Percentiles rank a stretch among this genome's conserved stretches.
phyloP scores from a whole-genome alignment of 2,329 filamentous ascomycete species.

The Calonectria naviculata region DNA sequence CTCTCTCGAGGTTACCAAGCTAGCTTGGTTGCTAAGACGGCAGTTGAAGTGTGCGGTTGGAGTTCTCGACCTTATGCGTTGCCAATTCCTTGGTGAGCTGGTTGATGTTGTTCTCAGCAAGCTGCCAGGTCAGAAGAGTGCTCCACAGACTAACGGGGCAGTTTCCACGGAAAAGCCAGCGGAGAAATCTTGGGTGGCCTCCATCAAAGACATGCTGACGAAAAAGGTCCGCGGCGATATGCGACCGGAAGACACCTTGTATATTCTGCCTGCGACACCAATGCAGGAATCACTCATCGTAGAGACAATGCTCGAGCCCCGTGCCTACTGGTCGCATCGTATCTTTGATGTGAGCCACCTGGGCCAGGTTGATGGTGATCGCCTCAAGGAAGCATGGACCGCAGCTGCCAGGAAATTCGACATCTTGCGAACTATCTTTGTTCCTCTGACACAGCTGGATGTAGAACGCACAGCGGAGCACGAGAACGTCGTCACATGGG shows the following conservation, averaged over 20 bases:
- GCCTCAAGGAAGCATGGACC: background rate
- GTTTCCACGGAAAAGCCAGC: background rate
- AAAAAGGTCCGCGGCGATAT: background rate
- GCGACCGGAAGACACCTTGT: background rate
- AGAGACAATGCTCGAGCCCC: background rate
- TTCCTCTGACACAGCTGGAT: background rate
- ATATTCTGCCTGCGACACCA: background rate
- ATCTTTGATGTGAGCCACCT: background rate
- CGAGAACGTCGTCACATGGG: background rate
- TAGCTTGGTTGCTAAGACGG: background rate
- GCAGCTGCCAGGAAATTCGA: background rate
- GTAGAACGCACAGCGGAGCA: background rate
- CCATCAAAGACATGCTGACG: background rate
- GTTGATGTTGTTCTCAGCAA: background rate
- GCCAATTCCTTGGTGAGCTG: background rate
- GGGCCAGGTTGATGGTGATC: background rate
- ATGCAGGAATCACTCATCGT: background rate
- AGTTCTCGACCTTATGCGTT: background rate
- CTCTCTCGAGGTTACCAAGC: background rate
- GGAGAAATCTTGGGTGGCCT: background rate
- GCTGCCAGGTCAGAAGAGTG: background rate
- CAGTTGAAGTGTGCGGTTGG: background rate
- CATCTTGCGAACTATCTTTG: background rate
- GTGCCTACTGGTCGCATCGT: background rate
- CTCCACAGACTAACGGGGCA: too few species aligned